Evolutionary conservation across 2,329 filamentous ascomycete genomes (phyloP).

Genomic region (Mycosphaerella sp.): DNA sequence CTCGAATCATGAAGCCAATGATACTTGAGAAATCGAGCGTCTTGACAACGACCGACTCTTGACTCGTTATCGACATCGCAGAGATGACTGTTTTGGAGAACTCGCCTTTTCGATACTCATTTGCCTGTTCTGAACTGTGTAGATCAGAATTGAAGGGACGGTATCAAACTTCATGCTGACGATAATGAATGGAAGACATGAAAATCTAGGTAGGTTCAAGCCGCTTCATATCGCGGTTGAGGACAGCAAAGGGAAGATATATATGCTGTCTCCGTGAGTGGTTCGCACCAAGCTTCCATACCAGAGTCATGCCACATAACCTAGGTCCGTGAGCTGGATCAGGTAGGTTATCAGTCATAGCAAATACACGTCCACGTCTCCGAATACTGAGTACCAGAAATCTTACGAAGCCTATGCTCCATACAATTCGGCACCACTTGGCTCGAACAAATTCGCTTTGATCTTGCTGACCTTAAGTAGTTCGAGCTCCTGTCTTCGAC

Average conservation of each 20-base stretch:
- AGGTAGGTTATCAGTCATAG: neutral
- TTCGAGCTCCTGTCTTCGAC: neutral
- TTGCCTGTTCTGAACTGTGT: no score
- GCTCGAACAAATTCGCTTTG: neutral
- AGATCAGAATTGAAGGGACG: no score
- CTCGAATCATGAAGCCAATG: neutral
- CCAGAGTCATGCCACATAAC: no score
- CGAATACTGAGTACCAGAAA: neutral
- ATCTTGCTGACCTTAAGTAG: neutral
- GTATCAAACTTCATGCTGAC: no score
- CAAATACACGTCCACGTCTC: neutral
- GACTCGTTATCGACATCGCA: neutral
- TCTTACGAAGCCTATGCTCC: neutral
- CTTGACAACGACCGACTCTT: no score
- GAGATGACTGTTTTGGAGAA: neutral
- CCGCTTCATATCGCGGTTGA: no score
- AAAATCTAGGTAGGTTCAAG: no score
- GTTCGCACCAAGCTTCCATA: no score
- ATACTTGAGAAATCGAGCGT: no score
- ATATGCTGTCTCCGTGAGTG: no score
- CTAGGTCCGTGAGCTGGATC: neutral
- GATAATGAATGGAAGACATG: no score
- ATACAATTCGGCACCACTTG: neutral
- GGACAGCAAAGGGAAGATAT: no score
- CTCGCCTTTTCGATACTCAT: neutral